These are phyloP conservation scores for Prototheca cutis DNA, from an alignment of 163 green algal species.

Conservation along the genomic window DNA sequence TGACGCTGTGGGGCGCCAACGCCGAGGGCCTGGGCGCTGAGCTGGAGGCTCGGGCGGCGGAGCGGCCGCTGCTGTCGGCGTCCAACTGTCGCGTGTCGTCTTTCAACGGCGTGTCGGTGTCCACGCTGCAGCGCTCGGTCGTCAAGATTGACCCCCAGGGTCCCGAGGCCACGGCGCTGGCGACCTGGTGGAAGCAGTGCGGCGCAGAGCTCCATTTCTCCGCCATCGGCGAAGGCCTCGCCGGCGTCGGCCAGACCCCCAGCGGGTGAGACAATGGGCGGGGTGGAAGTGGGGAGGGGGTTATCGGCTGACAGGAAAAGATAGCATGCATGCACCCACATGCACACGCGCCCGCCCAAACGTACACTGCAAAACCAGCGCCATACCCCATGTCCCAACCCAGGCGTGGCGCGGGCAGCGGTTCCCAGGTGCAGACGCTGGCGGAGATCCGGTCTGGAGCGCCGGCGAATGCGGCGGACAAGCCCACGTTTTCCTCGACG, in stretches of 20 bases:
- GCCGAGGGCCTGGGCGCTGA: slow-evolving; percentile 30
- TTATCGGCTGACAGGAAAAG: too few species aligned
- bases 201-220: slow-evolving; percentile 22
- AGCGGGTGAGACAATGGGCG: too few species aligned
- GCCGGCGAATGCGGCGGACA: slow-evolving; percentile 46
- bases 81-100: slow-evolving; percentile 46
- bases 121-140: slow-evolving; percentile 27
- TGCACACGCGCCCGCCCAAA: too few species aligned
- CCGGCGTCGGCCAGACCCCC: slow-evolving; percentile 13
- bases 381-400: too few species aligned
- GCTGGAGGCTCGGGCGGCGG: slow-evolving; percentile 38
- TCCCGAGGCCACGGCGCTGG: slow-evolving; percentile 36
- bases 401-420: too few species aligned
- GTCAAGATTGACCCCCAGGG: slow-evolving; percentile 44
- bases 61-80: slow-evolving; percentile 30
- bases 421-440: slow-evolving; percentile 2
- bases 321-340: too few species aligned
- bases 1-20: slow-evolving; percentile 69
- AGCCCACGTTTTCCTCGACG: slow-evolving; percentile 49
- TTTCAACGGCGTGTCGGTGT: slow-evolving; percentile 66
- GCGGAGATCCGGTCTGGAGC: slow-evolving; percentile 15
- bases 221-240: slow-evolving; percentile 50
- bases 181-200: slow-evolving; percentile 48
- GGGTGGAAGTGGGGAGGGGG: too few species aligned
- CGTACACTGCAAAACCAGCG: too few species aligned